Base-by-base conservation (phyloP, 768 basidiomycete genomes). In the Grammothele lineata region DNA sequence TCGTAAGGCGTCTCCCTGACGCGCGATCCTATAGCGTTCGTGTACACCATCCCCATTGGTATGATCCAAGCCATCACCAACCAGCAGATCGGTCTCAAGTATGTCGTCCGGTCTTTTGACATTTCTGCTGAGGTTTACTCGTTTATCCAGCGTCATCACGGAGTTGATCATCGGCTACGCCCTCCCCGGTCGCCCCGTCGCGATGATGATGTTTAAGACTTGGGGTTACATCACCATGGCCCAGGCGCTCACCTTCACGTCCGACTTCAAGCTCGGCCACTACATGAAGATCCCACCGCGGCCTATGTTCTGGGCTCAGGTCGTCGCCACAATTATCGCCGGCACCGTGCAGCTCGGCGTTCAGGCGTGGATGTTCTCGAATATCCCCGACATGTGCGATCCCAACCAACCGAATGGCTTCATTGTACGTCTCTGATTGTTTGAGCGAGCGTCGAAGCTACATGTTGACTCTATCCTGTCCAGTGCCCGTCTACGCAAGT, bases 31-130 rank as follows among this genome's bases (percentile, higher is more conserved):
- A 4, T 58, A 56, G 66, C 78, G 0, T 74, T 70, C 54, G 59
- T 85, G 55, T 91, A 90, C 56, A 74, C 84, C 48, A 78, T 93
- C 38, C 91, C 91, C 11, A 79, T 85, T 45, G 87, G 85, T 54
- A 81, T 87, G 77, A 87, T 90, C 50, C 81, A 87, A 56, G 85
- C 86, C 1, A 78, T 88, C 53, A 90, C 87, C 24, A 90, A 90
- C 62, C 81, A 85, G 57, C 83, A 87, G 63, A 72, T 88, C 45
- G 85, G 74, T 59, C 61, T 77, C 10, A 77, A 76, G 63, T 65
- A 62, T 30, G 67, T 61, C n/a, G n/a, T n/a, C n/a, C n/a, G n/a
- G n/a, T n/a, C n/a, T n/a, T n/a, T n/a, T n/a, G n/a, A n/a, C n/a
- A n/a, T n/a, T n/a, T n/a, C n/a, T n/a, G n/a, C n/a, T n/a, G n/a